Percentiles rank a stretch among this genome's conserved stretches.
These are phyloP conservation scores for Iris pallida DNA, from an alignment of 116 monocot genomes.

Conservation along the genomic window DNA sequence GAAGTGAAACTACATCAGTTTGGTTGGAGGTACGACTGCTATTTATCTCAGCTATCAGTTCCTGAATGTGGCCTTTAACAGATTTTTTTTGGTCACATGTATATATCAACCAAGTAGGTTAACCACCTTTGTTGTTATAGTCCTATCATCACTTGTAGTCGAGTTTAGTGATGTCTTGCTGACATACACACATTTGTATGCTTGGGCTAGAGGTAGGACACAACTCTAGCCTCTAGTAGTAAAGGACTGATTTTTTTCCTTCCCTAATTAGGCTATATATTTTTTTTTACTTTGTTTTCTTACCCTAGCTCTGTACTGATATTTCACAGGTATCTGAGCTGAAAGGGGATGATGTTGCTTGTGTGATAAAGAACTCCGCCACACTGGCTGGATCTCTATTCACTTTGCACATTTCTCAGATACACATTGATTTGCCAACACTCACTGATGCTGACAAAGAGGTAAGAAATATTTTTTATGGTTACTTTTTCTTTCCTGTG, in stretches of 20 bases:
- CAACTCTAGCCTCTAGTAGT: no score
- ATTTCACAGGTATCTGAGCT: constrained; percentile 26
- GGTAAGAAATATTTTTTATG: constrained; percentile 22
- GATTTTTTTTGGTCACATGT: no score
- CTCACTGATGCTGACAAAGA: constrained; percentile 90
- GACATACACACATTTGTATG: no score
- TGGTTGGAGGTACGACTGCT: constrained; percentile 70
- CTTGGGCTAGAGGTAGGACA: no score
- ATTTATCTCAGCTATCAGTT: not conserved
- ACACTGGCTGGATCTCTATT: constrained; percentile 29
- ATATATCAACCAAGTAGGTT: no score
- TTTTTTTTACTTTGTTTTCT: no score
- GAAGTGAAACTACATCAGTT: constrained; percentile 86
- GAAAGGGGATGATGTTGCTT: constrained; percentile 34
- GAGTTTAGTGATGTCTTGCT: no score
- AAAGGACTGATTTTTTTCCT: no score
- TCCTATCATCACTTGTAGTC: no score
- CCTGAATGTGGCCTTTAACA: no score
- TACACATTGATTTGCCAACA: constrained; percentile 82
- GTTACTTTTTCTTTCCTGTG: not conserved
- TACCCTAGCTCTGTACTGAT: not conserved
- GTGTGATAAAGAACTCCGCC: constrained; percentile 24
- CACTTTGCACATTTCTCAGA: constrained; percentile 30
- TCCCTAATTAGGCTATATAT: no score
- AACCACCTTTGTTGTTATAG: no score